Conservation (phyloP, 2,329 filamentous ascomycete genomes). For the Cordyceps cateniannulata region DNA sequence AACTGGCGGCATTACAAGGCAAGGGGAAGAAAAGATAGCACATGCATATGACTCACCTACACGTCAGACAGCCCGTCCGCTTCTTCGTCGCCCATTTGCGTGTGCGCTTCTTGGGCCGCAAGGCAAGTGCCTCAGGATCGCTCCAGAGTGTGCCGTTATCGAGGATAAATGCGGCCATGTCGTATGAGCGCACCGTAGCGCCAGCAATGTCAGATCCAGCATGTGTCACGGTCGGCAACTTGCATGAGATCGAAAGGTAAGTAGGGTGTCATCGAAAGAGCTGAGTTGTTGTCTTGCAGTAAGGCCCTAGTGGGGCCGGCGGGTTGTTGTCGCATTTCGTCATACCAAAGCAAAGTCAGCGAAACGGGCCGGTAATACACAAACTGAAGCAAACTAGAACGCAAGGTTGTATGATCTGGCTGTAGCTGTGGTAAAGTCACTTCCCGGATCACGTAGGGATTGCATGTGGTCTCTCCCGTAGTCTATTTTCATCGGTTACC, state of each 20-base stretch:
- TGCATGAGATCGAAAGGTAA: too few relatives aligned
- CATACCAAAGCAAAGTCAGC: too few relatives aligned
- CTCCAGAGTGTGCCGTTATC: background rate
- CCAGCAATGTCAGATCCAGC: background rate
- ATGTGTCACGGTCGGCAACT: too few relatives aligned
- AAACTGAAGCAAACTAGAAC: background rate
- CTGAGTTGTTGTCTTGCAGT: background rate
- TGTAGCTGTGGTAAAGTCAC: background rate
- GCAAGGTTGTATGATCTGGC: background rate
- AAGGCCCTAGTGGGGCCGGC: background rate
- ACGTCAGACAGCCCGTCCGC: background rate
- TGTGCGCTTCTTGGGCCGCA: background rate
- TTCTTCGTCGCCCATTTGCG: constrained; percentile 7
- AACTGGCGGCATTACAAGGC: too few relatives aligned
- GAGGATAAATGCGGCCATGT: background rate
- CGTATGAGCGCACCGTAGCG: background rate
- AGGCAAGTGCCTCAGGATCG: background rate
- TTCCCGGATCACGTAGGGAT: background rate
- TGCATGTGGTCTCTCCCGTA: background rate
- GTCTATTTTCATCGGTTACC: background rate
- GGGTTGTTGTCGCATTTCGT: background rate
- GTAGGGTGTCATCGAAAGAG: too few relatives aligned
- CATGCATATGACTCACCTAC: background rate
- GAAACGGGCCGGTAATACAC: background rate
- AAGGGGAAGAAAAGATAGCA: background rate